Conservation (phyloP, 805 yeast species). For the Barnettozyma populi region DNA sequence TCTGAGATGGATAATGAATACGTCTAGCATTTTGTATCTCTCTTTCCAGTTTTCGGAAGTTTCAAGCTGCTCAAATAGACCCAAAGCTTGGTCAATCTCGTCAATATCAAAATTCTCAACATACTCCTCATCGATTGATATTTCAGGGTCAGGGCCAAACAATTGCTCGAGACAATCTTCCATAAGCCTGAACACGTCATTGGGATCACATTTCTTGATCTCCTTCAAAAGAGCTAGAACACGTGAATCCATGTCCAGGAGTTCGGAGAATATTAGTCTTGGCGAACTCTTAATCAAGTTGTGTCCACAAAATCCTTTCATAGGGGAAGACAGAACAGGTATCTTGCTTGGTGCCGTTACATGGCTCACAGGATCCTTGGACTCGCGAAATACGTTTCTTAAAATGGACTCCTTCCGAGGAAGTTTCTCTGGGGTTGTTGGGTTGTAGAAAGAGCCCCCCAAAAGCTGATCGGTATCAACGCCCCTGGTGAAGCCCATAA, state of each 20-base stretch:
- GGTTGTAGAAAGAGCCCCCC: neutral
- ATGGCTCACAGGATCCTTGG: neutral
- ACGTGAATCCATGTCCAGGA: neutral
- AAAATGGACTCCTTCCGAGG: slow-evolving; percentile 8
- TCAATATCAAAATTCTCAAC: slow-evolving; percentile 6
- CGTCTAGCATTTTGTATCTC: slow-evolving; percentile 14
- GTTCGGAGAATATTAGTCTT: neutral
- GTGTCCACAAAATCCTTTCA: neutral
- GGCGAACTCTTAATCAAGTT: neutral
- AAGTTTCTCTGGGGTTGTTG: neutral
- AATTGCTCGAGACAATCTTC: slow-evolving; percentile 14
- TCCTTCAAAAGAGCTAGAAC: neutral
- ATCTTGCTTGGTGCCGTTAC: neutral
- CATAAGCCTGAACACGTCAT: neutral
- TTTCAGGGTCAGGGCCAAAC: slow-evolving; percentile 20
- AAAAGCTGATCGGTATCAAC: neutral
- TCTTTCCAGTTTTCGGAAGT: slow-evolving; percentile 21
- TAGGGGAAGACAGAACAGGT: neutral
- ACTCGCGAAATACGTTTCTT: slow-evolving; percentile 5
- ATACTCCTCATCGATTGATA: slow-evolving; percentile 4
- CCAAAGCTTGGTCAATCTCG: slow-evolving; percentile 11
- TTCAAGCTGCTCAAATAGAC: slow-evolving; percentile 13
- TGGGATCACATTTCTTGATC: neutral
- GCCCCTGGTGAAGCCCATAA: neutral
- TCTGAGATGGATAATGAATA: slow-evolving; percentile 20